Base-by-base conservation (phyloP, 2,329 filamentous ascomycete species). In the Xylaria multiplex region DNA sequence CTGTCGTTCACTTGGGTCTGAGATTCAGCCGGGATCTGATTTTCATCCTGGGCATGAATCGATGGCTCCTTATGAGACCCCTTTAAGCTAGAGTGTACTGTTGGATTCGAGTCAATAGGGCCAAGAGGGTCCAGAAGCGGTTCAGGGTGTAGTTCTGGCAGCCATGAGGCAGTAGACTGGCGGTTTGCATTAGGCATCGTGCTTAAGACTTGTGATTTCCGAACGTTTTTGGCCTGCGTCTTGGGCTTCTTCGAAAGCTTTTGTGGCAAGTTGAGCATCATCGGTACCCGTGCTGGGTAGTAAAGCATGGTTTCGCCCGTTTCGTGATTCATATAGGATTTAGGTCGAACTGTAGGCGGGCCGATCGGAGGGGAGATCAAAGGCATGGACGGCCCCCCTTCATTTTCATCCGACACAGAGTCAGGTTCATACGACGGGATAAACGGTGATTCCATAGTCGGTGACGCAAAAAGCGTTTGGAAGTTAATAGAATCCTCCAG, bases 211-310 rank as follows among this genome's bases (percentile, higher is more conserved):
- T 96, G 90, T 1, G 92, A 92, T 24, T 91, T 88, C 60, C 92
- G 87, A 71, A 89, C 86, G 62, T 93, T 90, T 62, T 89, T 85
- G 5, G 89, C 84, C 9, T 84, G 80, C 2, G 86, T 81, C 59
- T 90, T 86, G 8, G 91, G 88, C 59, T 89, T 85, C 73, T 90
- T 92, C 0, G 94, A 97, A 57, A 98, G 81, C 73, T 93, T 92
- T 50, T 93, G 93, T 0, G 96, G 96, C 13, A 99, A 82, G 73
- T 97, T 98, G 64, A 99, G 85, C 90, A 97, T 94, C 68, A 91
- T 90, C 2, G 96, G 96, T 2, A 99, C 96, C 1, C 93, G 94
- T 2, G 96, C 96, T 14, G 96, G 96, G 77, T 99, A 99, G 79
- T 91, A 98, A 9, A 97, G 88, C 92, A 98, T 97, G 72, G 90